Evolutionary conservation across 768 basidiomycete genomes (phyloP).

Genomic region (Lanmaoa rubissima): DNA sequence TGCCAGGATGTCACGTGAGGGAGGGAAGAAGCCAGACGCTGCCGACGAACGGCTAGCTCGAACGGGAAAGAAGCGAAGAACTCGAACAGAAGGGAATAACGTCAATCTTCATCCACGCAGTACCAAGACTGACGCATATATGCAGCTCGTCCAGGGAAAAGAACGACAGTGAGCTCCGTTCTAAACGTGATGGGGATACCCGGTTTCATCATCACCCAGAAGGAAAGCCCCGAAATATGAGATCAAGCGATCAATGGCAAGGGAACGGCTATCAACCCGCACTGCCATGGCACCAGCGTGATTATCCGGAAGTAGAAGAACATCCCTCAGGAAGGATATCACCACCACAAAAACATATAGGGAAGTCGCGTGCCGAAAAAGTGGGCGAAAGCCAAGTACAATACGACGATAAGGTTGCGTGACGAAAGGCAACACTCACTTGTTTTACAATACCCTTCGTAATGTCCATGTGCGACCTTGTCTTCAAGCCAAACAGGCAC

Average conservation of each 20-base stretch:
- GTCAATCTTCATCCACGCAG: not conserved
- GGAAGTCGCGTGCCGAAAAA: conserved; percentile 8
- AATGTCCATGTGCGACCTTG: conserved; percentile 87
- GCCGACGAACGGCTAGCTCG: too few species aligned
- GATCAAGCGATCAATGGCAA: conserved; percentile 4
- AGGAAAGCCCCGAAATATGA: not conserved
- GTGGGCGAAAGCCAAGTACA: not conserved
- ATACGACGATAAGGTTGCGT: conserved; percentile 10
- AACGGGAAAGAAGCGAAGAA: not conserved
- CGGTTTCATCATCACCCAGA: too few species aligned
- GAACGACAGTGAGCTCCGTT: not conserved
- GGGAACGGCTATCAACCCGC: not conserved
- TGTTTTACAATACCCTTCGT: conserved; percentile 97
- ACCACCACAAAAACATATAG: conserved; percentile 9
- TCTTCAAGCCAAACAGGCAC: conserved; percentile 92
- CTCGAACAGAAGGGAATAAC: not conserved
- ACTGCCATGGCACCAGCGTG: not conserved
- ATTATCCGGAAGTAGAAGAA: conserved; percentile 4
- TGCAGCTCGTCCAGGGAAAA: not conserved
- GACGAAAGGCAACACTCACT: conserved; percentile 53
- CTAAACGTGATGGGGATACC: too few species aligned
- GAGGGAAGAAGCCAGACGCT: not conserved
- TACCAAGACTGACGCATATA: not conserved
- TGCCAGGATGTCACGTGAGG: conserved; percentile 8
- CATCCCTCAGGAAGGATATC: not conserved